Base-by-base conservation (phyloP, 257 asterid species). In the Nicotiana obtusifolia region DNA sequence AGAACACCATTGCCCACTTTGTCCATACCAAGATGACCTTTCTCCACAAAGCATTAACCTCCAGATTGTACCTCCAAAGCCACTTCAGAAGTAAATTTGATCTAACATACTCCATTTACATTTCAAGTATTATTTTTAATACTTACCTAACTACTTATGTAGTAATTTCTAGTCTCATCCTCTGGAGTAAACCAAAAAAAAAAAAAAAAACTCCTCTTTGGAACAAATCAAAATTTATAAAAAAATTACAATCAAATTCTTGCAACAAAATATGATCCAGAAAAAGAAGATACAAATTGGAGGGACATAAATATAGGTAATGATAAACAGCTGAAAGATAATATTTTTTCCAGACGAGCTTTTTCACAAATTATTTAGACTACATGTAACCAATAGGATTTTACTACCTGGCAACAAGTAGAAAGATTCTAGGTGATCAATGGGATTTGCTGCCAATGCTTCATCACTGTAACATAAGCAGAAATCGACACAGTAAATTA, bases 391-490 rank as follows among this genome's bases (percentile, higher is more conserved):
- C 62, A 75, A 26, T 24, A 75, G 26, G 64, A 1, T 26, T 24
- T 75, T 8, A 49, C 75, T 87, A 94, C 98, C 99, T 90, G 98
- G 99, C 87, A 89, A 84, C 82, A 95, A 87, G 84, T 81, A 77
- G 87, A 90, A 91, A 83, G 64, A 28, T 86, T 90, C 90, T 8
- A 80, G 54, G 81, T 92, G 96, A 85, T 95, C 97, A 8, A 82
- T 80, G 81, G 84, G 83, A 82, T 81, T 71, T 78, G 87, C 90
- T 60, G 94, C 84, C 52, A 81, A 81, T 53, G 83, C 77, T 66
- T 82, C 89, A 80, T 84, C 86, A 56, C 98, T 92, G 89, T 69
- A 81, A 66, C 56, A 85, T 67, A 64, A 65, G 44, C 81, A 81
- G 44, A 81, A 65, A 52, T 24, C 77, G 14, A 17, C 52, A 47